These are phyloP conservation scores for Blepharisma undulans DNA, from an alignment of 169 alveolate genomes.

Conservation along the genomic window DNA sequence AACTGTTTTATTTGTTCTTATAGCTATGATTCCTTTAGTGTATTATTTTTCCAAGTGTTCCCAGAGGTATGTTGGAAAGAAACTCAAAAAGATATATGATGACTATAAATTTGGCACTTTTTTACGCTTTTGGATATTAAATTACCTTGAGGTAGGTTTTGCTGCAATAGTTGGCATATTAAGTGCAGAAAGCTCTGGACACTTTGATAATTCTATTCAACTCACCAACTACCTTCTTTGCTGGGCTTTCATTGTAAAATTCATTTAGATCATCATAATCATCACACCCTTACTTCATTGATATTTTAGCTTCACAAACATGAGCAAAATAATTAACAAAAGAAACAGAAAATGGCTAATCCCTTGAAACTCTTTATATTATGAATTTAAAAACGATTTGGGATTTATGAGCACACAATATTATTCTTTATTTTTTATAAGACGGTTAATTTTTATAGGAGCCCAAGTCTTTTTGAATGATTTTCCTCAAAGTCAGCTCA, in stretches of 20 bases:
- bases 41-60: neutral
- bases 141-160: neutral
- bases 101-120: neutral
- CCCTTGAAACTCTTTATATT: neutral
- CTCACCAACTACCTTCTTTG: neutral
- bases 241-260: neutral
- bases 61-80: neutral
- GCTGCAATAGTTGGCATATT: neutral
- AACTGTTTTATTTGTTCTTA: neutral
- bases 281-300: neutral
- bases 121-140: neutral
- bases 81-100: neutral
- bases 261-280: neutral
- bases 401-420: neutral
- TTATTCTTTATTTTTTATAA: neutral
- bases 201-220: neutral
- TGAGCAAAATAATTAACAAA: neutral
- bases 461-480: neutral
- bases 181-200: neutral
- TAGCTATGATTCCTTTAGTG: neutral
- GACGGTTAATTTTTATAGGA: neutral
- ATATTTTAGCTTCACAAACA: neutral
- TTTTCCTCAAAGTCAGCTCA: neutral
- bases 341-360: neutral
- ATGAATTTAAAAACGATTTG: neutral